Conservation (phyloP, 2,329 filamentous ascomycete species). For the Passalora sequoiae region DNA sequence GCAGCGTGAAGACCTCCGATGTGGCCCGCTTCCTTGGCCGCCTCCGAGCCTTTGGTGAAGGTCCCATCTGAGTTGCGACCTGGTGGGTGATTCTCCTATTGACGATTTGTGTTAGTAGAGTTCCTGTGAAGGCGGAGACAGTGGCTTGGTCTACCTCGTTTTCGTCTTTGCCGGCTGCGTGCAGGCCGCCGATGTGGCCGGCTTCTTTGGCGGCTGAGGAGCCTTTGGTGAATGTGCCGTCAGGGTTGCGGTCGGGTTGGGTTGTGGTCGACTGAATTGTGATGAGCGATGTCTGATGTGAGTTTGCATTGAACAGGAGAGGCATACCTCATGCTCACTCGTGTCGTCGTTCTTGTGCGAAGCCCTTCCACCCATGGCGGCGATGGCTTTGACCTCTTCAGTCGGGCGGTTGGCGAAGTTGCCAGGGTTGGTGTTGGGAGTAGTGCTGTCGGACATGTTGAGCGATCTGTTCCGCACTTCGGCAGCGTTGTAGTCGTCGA, state of each 20-base stretch:
- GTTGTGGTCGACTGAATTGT: too few relatives aligned
- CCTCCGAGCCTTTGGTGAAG: slow-evolving; percentile 27
- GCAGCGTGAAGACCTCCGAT: slow-evolving; percentile 22
- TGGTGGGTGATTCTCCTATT: slow-evolving; percentile 13
- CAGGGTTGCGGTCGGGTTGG: slow-evolving; percentile 25
- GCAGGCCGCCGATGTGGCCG: slow-evolving; percentile 23
- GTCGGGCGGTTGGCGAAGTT: slow-evolving; percentile 52
- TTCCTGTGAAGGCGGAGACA: background rate
- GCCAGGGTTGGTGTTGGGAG: slow-evolving; percentile 40
- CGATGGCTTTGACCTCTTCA: slow-evolving; percentile 47
- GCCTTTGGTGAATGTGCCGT: slow-evolving; percentile 24
- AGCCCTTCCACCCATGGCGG: slow-evolving; percentile 46
- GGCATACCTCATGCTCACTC: slow-evolving; percentile 4
- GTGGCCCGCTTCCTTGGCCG: slow-evolving; percentile 28
- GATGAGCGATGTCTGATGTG: background rate
- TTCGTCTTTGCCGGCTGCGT: slow-evolving; percentile 14
- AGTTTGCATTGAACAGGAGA: background rate
- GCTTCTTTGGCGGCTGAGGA: slow-evolving; percentile 22
- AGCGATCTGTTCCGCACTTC: slow-evolving; percentile 3
- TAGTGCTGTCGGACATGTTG: slow-evolving; percentile 24
- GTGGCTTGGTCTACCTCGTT: background rate
- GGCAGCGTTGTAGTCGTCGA: too few relatives aligned
- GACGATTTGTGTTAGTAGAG: background rate
- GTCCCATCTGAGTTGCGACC: slow-evolving; percentile 32
- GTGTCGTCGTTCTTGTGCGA: slow-evolving; percentile 15